Evolutionary conservation across 2,329 filamentous ascomycete species (phyloP), one percentile per base, ranked within the genome.

Genomic region (Fusarium decemcellulare): DNA sequence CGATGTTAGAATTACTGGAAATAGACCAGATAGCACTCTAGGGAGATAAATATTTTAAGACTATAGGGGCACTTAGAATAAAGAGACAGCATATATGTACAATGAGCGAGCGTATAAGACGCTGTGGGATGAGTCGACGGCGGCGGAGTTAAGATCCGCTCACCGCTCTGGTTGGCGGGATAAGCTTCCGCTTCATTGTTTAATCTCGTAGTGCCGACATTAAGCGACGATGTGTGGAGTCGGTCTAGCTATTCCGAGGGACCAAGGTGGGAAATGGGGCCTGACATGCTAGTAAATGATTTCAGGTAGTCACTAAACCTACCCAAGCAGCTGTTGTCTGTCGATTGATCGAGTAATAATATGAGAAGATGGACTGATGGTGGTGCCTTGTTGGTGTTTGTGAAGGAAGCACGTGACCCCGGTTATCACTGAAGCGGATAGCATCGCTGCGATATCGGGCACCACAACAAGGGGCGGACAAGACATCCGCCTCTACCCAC

Each of bases 381-480:
- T 12, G 32, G 12, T 9, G 32, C 18, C 18, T 23, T 23, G 18
- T 23, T 23, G 18, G 18, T 23, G 18, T 23, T 34, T 34, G 32
- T 23, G 23, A 23, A 23, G 23, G 23, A 23, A 23, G 9, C 32
- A 34, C 32, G 32, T 34, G 32, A 34, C 32, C 3, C 12, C 32
- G 12, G 32, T 34, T 34, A 23, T 23, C 23, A 23, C 23, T 23
- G 23, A 16, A 34, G 18, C 8, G 8, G 6, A 11, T 51, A 34
- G 32, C 18, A 29, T 34, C 48, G 18, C 48, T 37, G 48, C 48
- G 48, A 51, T 51, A 51, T 51, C 48, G 48, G 39, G 48, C 34
- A 11, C 23, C 4, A 18, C n/a, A 37, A 32, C 48, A 32, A 14
- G 5, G 6, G 18, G 32, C 48, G 48, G 48, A 51, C 27, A 34